Base-by-base conservation (phyloP, 2,329 filamentous ascomycete species). In the Aspergillus tanneri region DNA sequence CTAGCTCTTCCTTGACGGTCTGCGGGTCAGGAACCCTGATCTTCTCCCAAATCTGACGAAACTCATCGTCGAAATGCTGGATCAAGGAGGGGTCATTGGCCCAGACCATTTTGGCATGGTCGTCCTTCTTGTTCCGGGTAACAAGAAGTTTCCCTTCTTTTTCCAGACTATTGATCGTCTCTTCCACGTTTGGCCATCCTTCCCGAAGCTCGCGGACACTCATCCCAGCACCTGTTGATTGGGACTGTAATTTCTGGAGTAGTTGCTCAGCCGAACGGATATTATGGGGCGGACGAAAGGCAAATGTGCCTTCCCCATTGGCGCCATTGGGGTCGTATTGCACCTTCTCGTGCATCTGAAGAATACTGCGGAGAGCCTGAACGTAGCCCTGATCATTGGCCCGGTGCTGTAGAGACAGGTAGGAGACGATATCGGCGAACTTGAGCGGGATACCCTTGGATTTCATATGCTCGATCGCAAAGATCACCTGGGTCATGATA, bases 201-300 rank as follows among this genome's bases (percentile, higher is more conserved):
- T 99, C 93, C 72, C 96, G 95, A 53, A 99, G 80, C 61, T 96
- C 90, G 68, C 90, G 90, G 54, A 97, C 89, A 28, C 79, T 80
- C 46, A 97, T 82, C 10, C 89, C 90, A 56, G 86, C 84, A 1
- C 89, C 88, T 50, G 90, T 90, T 43, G 82, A 83, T 71, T 91
- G 90, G 45, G 80, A 78, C 71, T 96, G 90, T 24, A 99, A 81
- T 65, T 89, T 87, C 46, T 81, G 82, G 46, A 95, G 82, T 46
- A 99, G 81, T 60, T 90, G 84, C 30, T 86, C 84, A 50, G 85
- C 83, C 62, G 83, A 85, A 59, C 83, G 85, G 52, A 99, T 92
- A 53, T 88, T 85, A 67, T 96, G 90, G 60, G 87, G 82, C 46
- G 93, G 90, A 30, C 84, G 83, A 76, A 95, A 95, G 55, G 81